Conservation (phyloP, 805 yeast species). For the Starmera quercuum region DNA sequence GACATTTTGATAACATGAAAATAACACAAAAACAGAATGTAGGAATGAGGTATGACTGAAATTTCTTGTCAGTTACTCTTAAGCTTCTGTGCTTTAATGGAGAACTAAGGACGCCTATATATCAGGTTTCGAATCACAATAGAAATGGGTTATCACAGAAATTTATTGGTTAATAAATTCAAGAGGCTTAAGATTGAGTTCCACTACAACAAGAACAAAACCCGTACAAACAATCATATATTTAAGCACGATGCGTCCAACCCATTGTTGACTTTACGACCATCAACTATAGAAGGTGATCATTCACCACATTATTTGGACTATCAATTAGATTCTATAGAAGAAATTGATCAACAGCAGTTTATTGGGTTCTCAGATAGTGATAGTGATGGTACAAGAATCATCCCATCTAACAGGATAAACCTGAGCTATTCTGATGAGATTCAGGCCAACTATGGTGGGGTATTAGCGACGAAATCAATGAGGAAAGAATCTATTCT, state of each 20-base stretch:
- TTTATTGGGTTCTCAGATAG: not conserved
- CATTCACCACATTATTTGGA: not conserved
- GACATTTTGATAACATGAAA: too few relatives aligned
- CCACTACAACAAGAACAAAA: slow-evolving; percentile 31
- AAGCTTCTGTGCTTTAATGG: too few relatives aligned
- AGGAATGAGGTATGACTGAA: too few relatives aligned
- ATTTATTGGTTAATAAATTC: slow-evolving; percentile 24
- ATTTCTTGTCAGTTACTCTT: too few relatives aligned
- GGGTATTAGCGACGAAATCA: not conserved
- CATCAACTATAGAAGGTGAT: slow-evolving; percentile 22
- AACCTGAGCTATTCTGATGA: not conserved
- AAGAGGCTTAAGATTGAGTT: slow-evolving; percentile 27
- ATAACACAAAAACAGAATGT: too few relatives aligned
- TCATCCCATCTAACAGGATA: not conserved
- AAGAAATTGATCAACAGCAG: not conserved
- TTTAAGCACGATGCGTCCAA: slow-evolving; percentile 28
- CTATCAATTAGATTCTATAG: slow-evolving; percentile 1
- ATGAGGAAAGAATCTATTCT: not conserved
- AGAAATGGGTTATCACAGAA: slow-evolving; percentile 9
- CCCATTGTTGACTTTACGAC: slow-evolving; percentile 30
- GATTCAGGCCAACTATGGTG: not conserved
- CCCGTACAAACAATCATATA: slow-evolving; percentile 28
- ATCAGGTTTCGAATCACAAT: too few relatives aligned
- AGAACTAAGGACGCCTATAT: too few relatives aligned
- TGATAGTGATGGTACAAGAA: not conserved